A percentile compares a stretch with the other conserved stretches of the same genome.
Conservation (phyloP, 306 rosid species). For the Prosopis cineraria region DNA sequence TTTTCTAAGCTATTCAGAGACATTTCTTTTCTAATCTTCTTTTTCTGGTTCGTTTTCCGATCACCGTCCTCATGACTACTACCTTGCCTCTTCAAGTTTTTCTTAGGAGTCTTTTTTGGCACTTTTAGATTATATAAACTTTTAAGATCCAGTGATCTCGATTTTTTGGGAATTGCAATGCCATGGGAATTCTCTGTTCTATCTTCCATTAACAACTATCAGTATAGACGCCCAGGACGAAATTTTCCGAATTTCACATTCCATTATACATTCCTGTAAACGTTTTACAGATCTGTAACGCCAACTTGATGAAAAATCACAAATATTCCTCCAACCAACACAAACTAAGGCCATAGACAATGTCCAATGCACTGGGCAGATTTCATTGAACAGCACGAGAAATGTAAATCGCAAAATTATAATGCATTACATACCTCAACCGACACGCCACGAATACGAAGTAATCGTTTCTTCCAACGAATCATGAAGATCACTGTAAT, state of each 20-base stretch:
- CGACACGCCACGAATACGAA: slow-evolving; percentile 31
- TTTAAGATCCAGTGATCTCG: slow-evolving; percentile 87
- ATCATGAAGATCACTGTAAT: slow-evolving; percentile 49
- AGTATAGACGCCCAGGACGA: slow-evolving; percentile 51
- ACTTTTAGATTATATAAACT: slow-evolving; percentile 66
- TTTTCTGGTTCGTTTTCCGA: slow-evolving; percentile 53
- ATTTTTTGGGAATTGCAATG: slow-evolving; percentile 60
- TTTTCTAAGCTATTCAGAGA: slow-evolving; percentile 76
- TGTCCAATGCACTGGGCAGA: slow-evolving; percentile 41
- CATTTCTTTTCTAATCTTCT: slow-evolving; percentile 67
- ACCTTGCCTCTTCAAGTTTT: slow-evolving; percentile 60
- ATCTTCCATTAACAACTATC: slow-evolving; percentile 48
- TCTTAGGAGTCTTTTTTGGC: slow-evolving; percentile 39
- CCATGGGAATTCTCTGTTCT: slow-evolving; percentile 67
- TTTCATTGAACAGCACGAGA: slow-evolving; percentile 28
- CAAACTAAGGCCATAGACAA: slow-evolving; percentile 39
- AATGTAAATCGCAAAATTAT: slow-evolving; percentile 26
- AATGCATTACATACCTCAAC: slow-evolving; percentile 57
- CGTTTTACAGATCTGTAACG: slow-evolving; percentile 75
- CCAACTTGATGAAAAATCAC: slow-evolving; percentile 24
- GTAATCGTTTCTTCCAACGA: slow-evolving; percentile 33
- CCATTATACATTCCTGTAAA: slow-evolving; percentile 58
- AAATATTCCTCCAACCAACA: slow-evolving; percentile 33
- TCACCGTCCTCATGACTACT: slow-evolving; percentile 43
- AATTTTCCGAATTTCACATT: slow-evolving; percentile 63